Base-by-base conservation (phyloP, 495 filamentous ascomycete genomes). In the Aspergillus incahuasiensis region DNA sequence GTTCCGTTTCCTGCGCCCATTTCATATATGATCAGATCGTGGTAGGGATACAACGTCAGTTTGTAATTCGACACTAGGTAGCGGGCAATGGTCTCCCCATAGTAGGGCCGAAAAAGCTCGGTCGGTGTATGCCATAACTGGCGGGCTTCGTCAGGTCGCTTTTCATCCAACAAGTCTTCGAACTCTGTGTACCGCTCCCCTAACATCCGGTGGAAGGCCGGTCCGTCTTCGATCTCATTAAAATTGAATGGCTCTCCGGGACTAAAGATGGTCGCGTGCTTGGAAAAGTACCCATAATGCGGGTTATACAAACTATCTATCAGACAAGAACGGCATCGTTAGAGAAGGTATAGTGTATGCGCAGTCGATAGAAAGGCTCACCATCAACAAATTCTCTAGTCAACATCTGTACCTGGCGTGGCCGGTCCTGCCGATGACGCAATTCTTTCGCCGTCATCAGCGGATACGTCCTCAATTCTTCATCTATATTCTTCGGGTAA, bases 81-180 rank as follows among this genome's bases (percentile, higher is more conserved):
- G 24, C 91, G 85, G 3, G 92, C 91, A 60, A 99, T 91, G 4
- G 95, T 88, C 74, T 97, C 92, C 55, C 94, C 95, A 68, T 99
- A 99, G 71, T 94, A 94, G 2, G 94, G 94, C 50, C 88, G 82
- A 72, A 99, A 99, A 0, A 99, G 82, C 72, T 99, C 94, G 0
- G 94, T 99, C 1, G 94, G 94, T 3, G 94, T 99, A 69, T 97
- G 95, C 94, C 94, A 99, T 34, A 99, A 78, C 75, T 99, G 94
- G 2, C 94, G 83, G 25, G 90, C 85, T 4, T 86, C 81, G 62
- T 95, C 88, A 11, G 74, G 78, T 0, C 83, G 68, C 40, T 75
- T 74, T 32, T 77, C 80, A 61, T 99, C 94, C 18, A 99, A 79
- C 21, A 75, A 72, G 70, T 99, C 89, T 69, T 99, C 94, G 65